phyloP scores from a whole-genome alignment of 2,329 filamentous ascomycete genomes.

The Diaporthe aspalathi region DNA sequence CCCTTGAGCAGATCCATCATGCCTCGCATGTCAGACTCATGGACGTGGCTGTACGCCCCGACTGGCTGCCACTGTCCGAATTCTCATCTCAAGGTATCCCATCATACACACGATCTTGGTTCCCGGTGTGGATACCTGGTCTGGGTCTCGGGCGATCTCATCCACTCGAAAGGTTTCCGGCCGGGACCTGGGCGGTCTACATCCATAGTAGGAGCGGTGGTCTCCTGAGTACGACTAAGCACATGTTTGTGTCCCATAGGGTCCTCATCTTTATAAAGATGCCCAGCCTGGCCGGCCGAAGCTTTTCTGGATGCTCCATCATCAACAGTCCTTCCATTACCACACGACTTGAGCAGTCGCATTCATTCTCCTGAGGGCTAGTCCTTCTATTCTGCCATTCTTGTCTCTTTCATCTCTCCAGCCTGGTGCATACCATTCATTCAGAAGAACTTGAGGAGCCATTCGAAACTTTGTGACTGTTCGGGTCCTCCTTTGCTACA shows the following conservation, averaged over 20 bases:
- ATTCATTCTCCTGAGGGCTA: constrained; percentile 53
- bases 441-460: constrained; percentile 44
- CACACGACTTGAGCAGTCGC: constrained; percentile 48
- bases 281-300: constrained; percentile 26
- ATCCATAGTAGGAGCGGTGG: background rate
- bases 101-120: constrained; percentile 45
- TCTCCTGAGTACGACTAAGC: constrained; percentile 8
- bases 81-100: constrained; percentile 41
- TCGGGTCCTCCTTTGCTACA: constrained; percentile 39
- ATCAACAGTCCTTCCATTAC: constrained; percentile 44
- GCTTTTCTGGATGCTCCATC: constrained; percentile 6
- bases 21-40: constrained; percentile 53
- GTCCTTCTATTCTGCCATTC: constrained; percentile 45
- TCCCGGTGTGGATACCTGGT: constrained; percentile 32
- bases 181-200: background rate
- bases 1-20: constrained; percentile 50
- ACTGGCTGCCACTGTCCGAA: constrained; percentile 48
- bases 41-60: constrained; percentile 50
- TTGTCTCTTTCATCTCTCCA: constrained; percentile 45
- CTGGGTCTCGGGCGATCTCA: constrained; percentile 40
- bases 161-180: constrained; percentile 14
- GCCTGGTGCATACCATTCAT: constrained; percentile 58
- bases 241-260: constrained; percentile 33
- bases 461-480: constrained; percentile 41
- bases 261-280: constrained; percentile 41